Evolutionary conservation across 345 rosid genomes (phyloP), one percentile per base, ranked within the genome.

Genomic region (Draba incana): DNA sequence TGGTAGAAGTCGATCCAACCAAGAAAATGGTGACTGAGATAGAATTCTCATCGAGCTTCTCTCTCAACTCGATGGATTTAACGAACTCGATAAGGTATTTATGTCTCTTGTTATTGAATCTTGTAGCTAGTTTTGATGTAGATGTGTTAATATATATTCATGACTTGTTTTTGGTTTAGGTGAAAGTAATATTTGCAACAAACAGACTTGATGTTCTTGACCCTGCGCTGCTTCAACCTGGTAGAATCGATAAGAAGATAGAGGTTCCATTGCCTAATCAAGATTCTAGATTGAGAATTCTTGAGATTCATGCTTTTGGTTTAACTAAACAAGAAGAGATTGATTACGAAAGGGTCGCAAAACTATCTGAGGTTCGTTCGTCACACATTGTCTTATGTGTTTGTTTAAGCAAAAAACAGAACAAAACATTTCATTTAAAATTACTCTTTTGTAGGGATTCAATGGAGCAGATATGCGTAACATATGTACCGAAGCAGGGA

Each of bases 121-220:
- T 37, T 47, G 39, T 46, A 9, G 37, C 37, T 33, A 33, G 37
- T 55, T 56, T 33, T 45, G 12, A 14, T 49, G 7, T 24, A 35
- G 25, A 8, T 30, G 24, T 2, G 9, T 57, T 2, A 20, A 20
- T 24, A 2, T 25, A 10, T 3, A 28, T 10, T 25, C 35, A 24
- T 41, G 43, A 33, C 1, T 6, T 20, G 20, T 27, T 47, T 27
- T 0, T 44, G 8, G 4, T 33, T 37, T 49, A 89, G 97, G 98
- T 89, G 72, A 89, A 92, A 80, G 86, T 92, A 84, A 88, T 89
- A 70, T 86, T 90, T 95, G 96, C 98, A 11, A 89, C 98, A 60
- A 92, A 92, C 74, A 77, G 98, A 52, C 97, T 95, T 16, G 95
- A 92, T 80, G 88, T 89, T 53, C 89, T 92, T 13, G 98, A 92